Evolutionary conservation across 2,329 filamentous ascomycete genomes (phyloP).

Genomic region (Fonsecaea multimorphosa): DNA sequence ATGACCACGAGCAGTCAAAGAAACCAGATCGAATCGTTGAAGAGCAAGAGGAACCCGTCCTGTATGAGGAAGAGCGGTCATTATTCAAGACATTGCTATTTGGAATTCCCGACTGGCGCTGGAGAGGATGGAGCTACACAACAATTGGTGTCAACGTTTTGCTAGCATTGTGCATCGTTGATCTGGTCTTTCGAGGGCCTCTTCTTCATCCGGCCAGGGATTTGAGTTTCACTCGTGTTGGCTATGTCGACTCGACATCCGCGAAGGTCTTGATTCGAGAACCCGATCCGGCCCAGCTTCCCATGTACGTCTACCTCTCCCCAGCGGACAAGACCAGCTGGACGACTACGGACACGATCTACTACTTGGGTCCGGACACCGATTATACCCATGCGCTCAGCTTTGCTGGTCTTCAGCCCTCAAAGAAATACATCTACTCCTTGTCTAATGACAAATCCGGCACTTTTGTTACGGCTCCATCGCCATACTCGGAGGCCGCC

Average conservation of each 20-base stretch:
- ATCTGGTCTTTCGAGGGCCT: constrained; percentile 77
- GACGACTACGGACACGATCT: constrained; percentile 67
- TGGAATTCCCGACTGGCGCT: constrained; percentile 77
- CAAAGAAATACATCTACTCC: constrained; percentile 79
- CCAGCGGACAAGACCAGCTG: constrained; percentile 54
- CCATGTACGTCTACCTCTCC: constrained; percentile 70
- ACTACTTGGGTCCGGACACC: constrained; percentile 72
- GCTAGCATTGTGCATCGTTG: constrained; percentile 72
- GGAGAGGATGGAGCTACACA: constrained; percentile 66
- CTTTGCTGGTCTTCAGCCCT: constrained; percentile 70
- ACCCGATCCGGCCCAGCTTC: constrained; percentile 75
- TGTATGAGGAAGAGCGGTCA: constrained; percentile 63
- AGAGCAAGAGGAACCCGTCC: constrained; percentile 67
- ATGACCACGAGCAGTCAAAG: constrained; percentile 37
- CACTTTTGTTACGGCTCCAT: constrained; percentile 78
- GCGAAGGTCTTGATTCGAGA: constrained; percentile 86
- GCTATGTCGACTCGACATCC: constrained; percentile 80
- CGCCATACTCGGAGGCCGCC: constrained; percentile 66
- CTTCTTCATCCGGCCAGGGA: constrained; percentile 73
- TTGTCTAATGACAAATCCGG: constrained; percentile 88
- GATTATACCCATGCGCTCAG: constrained; percentile 80
- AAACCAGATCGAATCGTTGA: constrained; percentile 55
- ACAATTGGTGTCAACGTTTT: constrained; percentile 75
- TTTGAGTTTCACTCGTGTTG: constrained; percentile 83
- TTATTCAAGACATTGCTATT: constrained; percentile 72